Percentiles rank a stretch among this genome's conserved stretches.
These are phyloP conservation scores for Wallacemonas collosoma DNA, from an alignment of 208 protist species.

Conservation along the genomic window DNA sequence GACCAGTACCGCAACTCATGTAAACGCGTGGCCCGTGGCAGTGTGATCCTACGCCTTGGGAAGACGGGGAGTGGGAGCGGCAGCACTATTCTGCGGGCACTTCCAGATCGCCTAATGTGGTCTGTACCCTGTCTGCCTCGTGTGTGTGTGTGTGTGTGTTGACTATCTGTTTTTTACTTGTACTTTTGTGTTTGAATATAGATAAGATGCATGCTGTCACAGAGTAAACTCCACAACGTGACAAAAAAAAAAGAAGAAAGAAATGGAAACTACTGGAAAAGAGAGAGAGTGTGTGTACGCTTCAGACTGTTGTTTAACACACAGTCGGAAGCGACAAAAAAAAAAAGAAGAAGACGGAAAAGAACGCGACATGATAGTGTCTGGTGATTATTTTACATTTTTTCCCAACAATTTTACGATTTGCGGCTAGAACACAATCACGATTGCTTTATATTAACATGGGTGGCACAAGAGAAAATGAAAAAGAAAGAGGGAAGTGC, in stretches of 20 bases:
- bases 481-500: background rate
- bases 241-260: constrained; percentile 16
- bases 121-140: no score
- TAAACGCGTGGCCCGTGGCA: no score
- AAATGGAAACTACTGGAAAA: background rate
- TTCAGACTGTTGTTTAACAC: background rate
- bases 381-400: background rate
- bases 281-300: background rate
- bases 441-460: no score
- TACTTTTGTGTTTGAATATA: background rate
- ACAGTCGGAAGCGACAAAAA: background rate
- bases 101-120: no score
- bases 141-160: no score
- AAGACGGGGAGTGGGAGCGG: no score
- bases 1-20: no score
- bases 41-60: no score
- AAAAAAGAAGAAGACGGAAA: constrained; percentile 13
- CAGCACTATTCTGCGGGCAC: no score
- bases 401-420: background rate
- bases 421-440: no score
- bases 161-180: no score
- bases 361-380: background rate
- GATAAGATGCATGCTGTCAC: background rate
- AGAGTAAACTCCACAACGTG: background rate
- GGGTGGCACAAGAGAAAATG: background rate